Percentiles rank a stretch among this genome's conserved stretches.
Evolutionary conservation across 2,329 filamentous ascomycete genomes (phyloP).

Genomic region (Tolypocladium endophyticum): DNA sequence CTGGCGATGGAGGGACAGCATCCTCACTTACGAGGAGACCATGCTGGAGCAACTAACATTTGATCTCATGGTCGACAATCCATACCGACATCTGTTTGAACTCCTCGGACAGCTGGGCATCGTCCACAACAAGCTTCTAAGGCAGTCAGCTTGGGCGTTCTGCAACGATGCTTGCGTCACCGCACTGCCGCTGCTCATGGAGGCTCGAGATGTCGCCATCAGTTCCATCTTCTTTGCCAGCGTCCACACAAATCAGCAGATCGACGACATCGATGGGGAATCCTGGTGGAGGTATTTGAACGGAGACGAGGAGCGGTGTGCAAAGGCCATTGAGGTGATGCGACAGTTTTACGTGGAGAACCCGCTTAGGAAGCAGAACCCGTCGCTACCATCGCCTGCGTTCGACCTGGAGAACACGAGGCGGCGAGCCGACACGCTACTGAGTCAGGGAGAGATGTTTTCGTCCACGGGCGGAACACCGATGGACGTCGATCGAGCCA

Average conservation of each 20-base stretch:
- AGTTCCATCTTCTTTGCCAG: slow-evolving; percentile 81
- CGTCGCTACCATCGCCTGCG: slow-evolving; percentile 40
- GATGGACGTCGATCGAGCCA: slow-evolving; percentile 34
- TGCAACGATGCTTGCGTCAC: slow-evolving; percentile 86
- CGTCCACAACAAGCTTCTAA: slow-evolving; percentile 68
- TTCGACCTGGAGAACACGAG: slow-evolving; percentile 47
- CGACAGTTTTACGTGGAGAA: slow-evolving; percentile 57
- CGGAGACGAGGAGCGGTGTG: slow-evolving; percentile 60
- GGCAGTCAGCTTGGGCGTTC: slow-evolving; percentile 87
- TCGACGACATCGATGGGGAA: slow-evolving; percentile 65
- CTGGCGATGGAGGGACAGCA: slow-evolving; percentile 94
- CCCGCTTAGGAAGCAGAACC: slow-evolving; percentile 47
- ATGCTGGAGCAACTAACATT: slow-evolving; percentile 90
- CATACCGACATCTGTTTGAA: slow-evolving; percentile 75
- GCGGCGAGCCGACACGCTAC: slow-evolving; percentile 31
- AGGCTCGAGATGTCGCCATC: slow-evolving; percentile 71
- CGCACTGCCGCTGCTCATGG: slow-evolving; percentile 70
- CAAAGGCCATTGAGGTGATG: slow-evolving; percentile 66
- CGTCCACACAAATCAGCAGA: slow-evolving; percentile 59
- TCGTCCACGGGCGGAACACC: slow-evolving; percentile 40
- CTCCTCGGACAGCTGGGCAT: slow-evolving; percentile 64
- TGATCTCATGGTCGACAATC: slow-evolving; percentile 81
- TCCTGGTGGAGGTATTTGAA: slow-evolving; percentile 82
- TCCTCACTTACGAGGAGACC: slow-evolving; percentile 83
- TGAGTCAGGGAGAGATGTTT: slow-evolving; percentile 30